Base-by-base conservation (phyloP, 208 protist genomes). In the Crithidia brevicula region DNA sequence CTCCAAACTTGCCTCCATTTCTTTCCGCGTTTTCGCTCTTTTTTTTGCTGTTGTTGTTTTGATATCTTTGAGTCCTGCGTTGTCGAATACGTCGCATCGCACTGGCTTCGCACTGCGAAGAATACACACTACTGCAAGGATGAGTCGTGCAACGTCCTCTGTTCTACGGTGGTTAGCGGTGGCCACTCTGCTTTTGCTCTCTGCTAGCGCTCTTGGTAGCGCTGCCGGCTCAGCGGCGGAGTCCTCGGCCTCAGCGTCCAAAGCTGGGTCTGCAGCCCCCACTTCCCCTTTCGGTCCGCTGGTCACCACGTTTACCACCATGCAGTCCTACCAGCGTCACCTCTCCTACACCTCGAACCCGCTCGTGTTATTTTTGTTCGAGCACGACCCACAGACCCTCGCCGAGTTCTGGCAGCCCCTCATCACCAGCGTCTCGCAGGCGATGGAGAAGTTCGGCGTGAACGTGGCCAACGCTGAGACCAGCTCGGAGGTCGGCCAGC, bases 341-440 rank as follows among this genome's bases (percentile, higher is more conserved):
- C 18, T 74, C 36, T 60, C 59, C 10, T 15, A 45, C 50, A 61
- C 23, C 42, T 36, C 59, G 11, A 74, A 74, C 43, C 67, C 67
- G 4, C 28, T 74, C 11, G 67, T 74, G 7, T 0, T 74, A 4
- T 74, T 74, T 22, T 1, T 74, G 2, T 53, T 74, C 28, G 51
- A 74, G 31, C 59, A 61, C 38, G 15, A 52, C 28, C 43, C 31
- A 20, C 13, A 30, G 9, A 42, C 15, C 1, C 18, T 62, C 4
- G 10, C 31, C 2, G 20, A 53, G 4, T 54, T 74, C n/a, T 82
- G 80, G 80, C 30, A 30, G 2, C 72, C 70, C 31, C 54, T 86
- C 11, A 28, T 82, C 9, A 15, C 15, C 2, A 40, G 74, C 36
- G 20, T 81, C 5, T 54, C 65, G n/a, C 36, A 45, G 1, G 57